Base-by-base conservation (phyloP, 768 basidiomycete species). In the Collybia sordida region DNA sequence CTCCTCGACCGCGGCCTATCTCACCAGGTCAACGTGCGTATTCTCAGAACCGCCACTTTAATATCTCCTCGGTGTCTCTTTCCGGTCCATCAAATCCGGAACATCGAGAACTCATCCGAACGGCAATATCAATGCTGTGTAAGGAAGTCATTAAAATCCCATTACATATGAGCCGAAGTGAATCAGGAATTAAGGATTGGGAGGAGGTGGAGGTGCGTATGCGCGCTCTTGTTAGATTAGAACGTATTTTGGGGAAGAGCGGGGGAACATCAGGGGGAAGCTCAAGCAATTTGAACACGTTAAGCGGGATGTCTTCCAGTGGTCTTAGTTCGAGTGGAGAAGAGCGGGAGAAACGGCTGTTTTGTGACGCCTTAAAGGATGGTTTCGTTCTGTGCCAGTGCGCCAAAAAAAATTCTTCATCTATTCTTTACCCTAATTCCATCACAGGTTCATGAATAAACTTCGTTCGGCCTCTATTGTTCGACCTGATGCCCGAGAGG, bases 351-450 rank as follows among this genome's bases (percentile, higher is more conserved):
- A 72, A 86, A 54, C 77, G 74, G 46, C 64, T 81, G 25, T 96
- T 94, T 59, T 73, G 76, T 27, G 90, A 93, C 47, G 83, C 88
- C 0, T 63, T 95, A 48, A 71, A 83, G 58, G 93, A 96, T 70
- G 93, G 93, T 1, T 88, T 85, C 65, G 80, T 95, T 18, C 77
- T 96, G 19, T 94, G 93, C 83, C 86, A 90, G 93, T 95, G 62
- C 72, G 93, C 84, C 28, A 54, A 40, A 45, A 35, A 43, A 49
- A 17, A 42, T 19, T 31, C 47, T 56, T 44, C 55, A 36, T 63
- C 48, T 51, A 38, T 59, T 39, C 59, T 53, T 58, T 47, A 59
- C 45, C 56, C 17, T 15, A 34, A 22, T 45, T 43, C 38, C 38
- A 42, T 52, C 44, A 6, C 60, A 93, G 92, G 54, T 77, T 93